Evolutionary conservation across 148 eudicot genomes (phyloP).

Genomic region (Amaranthus palmeri): DNA sequence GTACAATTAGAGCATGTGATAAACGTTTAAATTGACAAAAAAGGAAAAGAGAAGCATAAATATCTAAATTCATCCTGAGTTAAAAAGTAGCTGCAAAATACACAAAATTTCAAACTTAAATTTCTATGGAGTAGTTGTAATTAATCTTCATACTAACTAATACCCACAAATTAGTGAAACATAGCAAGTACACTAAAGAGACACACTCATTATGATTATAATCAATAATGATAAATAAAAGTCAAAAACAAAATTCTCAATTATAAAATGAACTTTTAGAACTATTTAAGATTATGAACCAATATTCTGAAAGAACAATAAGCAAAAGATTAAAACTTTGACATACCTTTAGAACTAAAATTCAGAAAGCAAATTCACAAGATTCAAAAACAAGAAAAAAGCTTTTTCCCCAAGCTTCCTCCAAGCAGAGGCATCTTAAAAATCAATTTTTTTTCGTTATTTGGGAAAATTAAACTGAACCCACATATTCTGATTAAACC

Average conservation of each 20-base stretch:
- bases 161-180: background rate
- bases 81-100: background rate
- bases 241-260: background rate
- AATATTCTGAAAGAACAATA: background rate
- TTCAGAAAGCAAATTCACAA: slow-evolving; percentile 18
- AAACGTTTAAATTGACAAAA: background rate
- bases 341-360: slow-evolving; percentile 22
- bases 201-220: background rate
- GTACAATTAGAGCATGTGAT: slow-evolving; percentile 8
- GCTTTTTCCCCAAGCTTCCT: slow-evolving; percentile 15
- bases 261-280: background rate
- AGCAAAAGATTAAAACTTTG: background rate
- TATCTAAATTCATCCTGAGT: slow-evolving; percentile 1
- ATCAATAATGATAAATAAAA: slow-evolving; percentile 12
- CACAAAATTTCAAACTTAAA: background rate
- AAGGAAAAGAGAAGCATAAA: background rate
- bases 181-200: background rate
- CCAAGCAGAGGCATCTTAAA: slow-evolving; percentile 24
- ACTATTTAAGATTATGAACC: background rate
- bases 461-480: slow-evolving; percentile 1
- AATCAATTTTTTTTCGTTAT: slow-evolving; percentile 3
- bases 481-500: slow-evolving; percentile 15
- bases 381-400: slow-evolving; percentile 8
- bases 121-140: background rate
- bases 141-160: background rate